Conservation (phyloP, 148 eudicot species). For the Rhododendron henanense region DNA sequence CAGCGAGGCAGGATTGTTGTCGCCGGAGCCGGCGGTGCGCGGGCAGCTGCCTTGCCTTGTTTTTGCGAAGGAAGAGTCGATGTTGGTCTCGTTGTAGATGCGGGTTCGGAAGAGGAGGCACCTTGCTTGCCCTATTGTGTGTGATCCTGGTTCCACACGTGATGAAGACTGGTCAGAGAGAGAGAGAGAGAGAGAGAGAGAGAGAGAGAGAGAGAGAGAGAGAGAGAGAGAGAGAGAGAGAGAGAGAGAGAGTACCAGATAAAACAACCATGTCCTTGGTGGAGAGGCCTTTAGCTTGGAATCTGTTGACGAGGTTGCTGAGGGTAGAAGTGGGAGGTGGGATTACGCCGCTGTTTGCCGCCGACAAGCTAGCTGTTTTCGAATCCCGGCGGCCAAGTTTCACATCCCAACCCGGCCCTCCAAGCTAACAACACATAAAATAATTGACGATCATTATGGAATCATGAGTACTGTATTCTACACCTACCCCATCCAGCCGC, state of each 20-base stretch:
- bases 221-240: not conserved
- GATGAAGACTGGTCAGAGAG: not conserved
- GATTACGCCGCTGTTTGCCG: slow-evolving; percentile 52
- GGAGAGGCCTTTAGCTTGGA: slow-evolving; percentile 51
- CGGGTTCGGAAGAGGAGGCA: slow-evolving; percentile 44
- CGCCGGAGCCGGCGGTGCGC: slow-evolving; percentile 29
- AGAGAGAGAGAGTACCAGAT: slow-evolving; percentile 33
- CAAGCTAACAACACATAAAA: slow-evolving; percentile 32
- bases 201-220: not conserved
- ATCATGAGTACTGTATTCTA: not conserved
- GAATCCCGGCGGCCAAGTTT: slow-evolving; percentile 63
- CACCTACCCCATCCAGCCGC: not conserved
- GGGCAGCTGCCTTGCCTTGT: slow-evolving; percentile 44
- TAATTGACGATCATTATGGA: not conserved
- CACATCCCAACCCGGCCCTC: slow-evolving; percentile 60
- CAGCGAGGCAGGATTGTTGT: slow-evolving; percentile 26
- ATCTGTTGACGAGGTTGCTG: slow-evolving; percentile 37
- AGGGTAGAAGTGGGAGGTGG: slow-evolving; percentile 54
- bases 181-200: not conserved
- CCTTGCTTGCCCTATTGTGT: slow-evolving; percentile 69
- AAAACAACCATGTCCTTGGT: slow-evolving; percentile 56
- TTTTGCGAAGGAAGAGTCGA: slow-evolving; percentile 35
- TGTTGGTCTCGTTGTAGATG: slow-evolving; percentile 47
- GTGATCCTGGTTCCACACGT: slow-evolving; percentile 34
- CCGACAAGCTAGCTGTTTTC: slow-evolving; percentile 43